A percentile compares a stretch with the other conserved stretches of the same genome.
Conservation (phyloP, 2,329 filamentous ascomycete species). For the Ceratocystis cacaofunesta region DNA sequence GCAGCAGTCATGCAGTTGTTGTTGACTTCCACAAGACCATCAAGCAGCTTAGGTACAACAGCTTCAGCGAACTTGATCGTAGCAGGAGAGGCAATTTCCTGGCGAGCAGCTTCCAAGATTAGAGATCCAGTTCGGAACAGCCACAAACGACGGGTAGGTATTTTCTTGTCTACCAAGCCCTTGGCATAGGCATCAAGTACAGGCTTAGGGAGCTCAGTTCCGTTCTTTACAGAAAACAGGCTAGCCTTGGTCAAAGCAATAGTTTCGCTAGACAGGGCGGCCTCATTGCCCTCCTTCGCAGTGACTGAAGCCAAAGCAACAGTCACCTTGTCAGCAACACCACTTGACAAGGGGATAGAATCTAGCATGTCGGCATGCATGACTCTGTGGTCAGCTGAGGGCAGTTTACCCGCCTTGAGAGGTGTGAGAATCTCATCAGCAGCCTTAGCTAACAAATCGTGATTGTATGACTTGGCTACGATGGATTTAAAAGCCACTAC, state of each 20-base stretch:
- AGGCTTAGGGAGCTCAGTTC: slow-evolving; percentile 46
- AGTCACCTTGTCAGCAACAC: slow-evolving; percentile 51
- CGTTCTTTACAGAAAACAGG: slow-evolving; percentile 45
- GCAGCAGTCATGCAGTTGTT: slow-evolving; percentile 64
- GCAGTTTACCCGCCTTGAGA: slow-evolving; percentile 69
- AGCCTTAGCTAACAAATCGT: slow-evolving; percentile 47
- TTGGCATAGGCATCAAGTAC: slow-evolving; percentile 61
- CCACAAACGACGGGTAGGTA: slow-evolving; percentile 66
- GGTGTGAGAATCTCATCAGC: slow-evolving; percentile 65
- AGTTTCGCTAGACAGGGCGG: slow-evolving; percentile 62
- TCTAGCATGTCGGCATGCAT: slow-evolving; percentile 70
- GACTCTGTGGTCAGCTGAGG: slow-evolving; percentile 70
- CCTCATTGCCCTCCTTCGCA: slow-evolving; percentile 78
- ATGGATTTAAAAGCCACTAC: slow-evolving; percentile 58
- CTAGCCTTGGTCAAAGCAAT: slow-evolving; percentile 53
- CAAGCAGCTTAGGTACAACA: slow-evolving; percentile 41
- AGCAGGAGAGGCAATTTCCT: slow-evolving; percentile 23
- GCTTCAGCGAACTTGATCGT: slow-evolving; percentile 34
- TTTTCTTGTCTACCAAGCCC: slow-evolving; percentile 73
- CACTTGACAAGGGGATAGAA: slow-evolving; percentile 42
- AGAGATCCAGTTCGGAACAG: slow-evolving; percentile 57
- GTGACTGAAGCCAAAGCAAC: slow-evolving; percentile 52
- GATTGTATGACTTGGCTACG: slow-evolving; percentile 45
- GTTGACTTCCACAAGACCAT: slow-evolving; percentile 62
- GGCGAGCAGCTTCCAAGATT: slow-evolving; percentile 33